phyloP scores from a whole-genome alignment of 2,329 filamentous ascomycete genomes.

The Hypoxylon sp. region DNA sequence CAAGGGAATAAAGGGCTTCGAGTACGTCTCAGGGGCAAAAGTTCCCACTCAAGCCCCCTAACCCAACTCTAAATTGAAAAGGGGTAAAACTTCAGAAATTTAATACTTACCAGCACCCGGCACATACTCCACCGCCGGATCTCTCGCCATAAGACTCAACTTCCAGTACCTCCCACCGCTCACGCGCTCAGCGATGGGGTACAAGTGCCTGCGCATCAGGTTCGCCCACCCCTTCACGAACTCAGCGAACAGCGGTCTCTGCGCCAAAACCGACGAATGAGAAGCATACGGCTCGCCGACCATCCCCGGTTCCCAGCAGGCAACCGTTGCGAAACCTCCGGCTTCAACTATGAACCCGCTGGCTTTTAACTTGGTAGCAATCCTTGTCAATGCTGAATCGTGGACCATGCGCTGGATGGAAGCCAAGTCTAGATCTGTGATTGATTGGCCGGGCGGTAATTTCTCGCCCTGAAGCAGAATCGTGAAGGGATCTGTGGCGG shows the following conservation, averaged over 20 bases:
- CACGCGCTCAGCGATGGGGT: constrained; percentile 29
- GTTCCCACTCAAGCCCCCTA: not conserved
- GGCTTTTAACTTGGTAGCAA: constrained; percentile 23
- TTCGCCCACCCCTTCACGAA: not conserved
- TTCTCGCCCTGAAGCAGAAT: constrained; percentile 35
- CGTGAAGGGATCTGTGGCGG: constrained; percentile 22
- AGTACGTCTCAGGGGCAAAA: not conserved
- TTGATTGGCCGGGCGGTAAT: constrained; percentile 12
- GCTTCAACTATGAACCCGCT: constrained; percentile 43
- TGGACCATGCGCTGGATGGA: constrained; percentile 14
- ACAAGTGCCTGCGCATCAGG: constrained; percentile 19
- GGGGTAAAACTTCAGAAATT: not conserved
- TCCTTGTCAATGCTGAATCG: constrained; percentile 12
- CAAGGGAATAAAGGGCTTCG: not conserved
- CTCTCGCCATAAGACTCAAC: constrained; percentile 43
- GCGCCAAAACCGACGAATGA: not conserved
- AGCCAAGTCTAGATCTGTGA: constrained; percentile 10
- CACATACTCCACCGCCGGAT: constrained; percentile 37
- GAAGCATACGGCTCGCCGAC: constrained; percentile 9
- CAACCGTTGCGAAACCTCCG: constrained; percentile 39
- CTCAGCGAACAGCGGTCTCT: constrained; percentile 13
- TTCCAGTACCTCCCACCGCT: constrained; percentile 41
- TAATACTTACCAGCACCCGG: constrained; percentile 35
- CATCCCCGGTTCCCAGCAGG: constrained; percentile 36
- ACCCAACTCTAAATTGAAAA: not conserved